Evolutionary conservation across 2,329 filamentous ascomycete species (phyloP).

Genomic region (Penicillium sp.): DNA sequence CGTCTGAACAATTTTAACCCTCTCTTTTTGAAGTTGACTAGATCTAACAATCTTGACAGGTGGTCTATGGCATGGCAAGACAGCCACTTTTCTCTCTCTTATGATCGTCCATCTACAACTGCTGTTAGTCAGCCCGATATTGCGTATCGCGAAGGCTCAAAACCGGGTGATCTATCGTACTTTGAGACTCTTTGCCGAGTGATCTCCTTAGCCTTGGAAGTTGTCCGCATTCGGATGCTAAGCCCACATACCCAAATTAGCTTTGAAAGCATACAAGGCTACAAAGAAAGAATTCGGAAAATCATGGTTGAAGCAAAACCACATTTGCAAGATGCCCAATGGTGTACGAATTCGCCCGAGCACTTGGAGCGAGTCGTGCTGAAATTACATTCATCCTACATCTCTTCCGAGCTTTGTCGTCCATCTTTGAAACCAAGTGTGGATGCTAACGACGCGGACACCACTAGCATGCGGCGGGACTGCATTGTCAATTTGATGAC

Average conservation of each 20-base stretch:
- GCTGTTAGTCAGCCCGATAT: slow-evolving; percentile 58
- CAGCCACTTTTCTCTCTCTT: slow-evolving; percentile 65
- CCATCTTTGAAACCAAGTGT: slow-evolving; percentile 60
- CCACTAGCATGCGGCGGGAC: slow-evolving; percentile 51
- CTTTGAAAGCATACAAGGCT: slow-evolving; percentile 58
- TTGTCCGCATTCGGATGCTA: slow-evolving; percentile 61
- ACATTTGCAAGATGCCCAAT: slow-evolving; percentile 58
- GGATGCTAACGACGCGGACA: slow-evolving; percentile 47
- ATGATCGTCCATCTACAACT: slow-evolving; percentile 61
- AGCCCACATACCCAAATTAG: slow-evolving; percentile 58
- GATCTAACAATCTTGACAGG: slow-evolving; percentile 35
- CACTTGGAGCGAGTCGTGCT: slow-evolving; percentile 64
- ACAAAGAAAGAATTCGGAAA: slow-evolving; percentile 59
- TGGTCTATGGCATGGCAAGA: slow-evolving; percentile 70
- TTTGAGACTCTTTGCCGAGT: slow-evolving; percentile 63
- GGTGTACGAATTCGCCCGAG: slow-evolving; percentile 48
- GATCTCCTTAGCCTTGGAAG: slow-evolving; percentile 57
- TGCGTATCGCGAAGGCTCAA: slow-evolving; percentile 52
- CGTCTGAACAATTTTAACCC: neutral
- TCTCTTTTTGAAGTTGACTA: neutral
- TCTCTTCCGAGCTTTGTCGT: slow-evolving; percentile 64
- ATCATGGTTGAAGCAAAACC: slow-evolving; percentile 63
- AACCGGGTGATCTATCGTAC: slow-evolving; percentile 56
- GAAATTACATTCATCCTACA: slow-evolving; percentile 65
- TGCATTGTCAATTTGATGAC: slow-evolving; percentile 60